Evolutionary conservation across 768 basidiomycete species (phyloP), one percentile per base, ranked within the genome.

Genomic region (Saitozyma sp.): DNA sequence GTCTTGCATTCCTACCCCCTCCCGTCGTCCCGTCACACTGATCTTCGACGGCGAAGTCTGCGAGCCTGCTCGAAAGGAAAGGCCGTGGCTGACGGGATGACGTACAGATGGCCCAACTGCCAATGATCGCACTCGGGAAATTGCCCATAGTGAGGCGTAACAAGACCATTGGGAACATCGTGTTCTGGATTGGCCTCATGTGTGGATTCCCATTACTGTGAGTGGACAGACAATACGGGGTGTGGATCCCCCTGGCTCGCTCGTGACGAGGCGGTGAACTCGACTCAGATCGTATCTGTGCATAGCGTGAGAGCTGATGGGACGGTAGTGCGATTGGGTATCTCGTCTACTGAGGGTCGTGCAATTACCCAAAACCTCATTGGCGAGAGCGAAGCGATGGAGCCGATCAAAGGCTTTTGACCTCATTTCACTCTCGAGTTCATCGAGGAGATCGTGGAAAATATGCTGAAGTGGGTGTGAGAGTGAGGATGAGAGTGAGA

Each of bases 111-210:
- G 85, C 88, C 20, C 95, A 98, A 81, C 87, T 99, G 29, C 95
- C 95, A 0, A 83, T 99, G 65, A 98, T 97, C 65, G 83, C 88
- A 6, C 64, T 93, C 41, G 89, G 91, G 19, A 85, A 90, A 1
- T 81, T 89, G 9, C 88, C 92, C 4, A 81, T 83, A 40, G 86
- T 98, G 70, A 88, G 88, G 78, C 83, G 85, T 64, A 94, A 94
- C 81, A 89, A 87, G 70, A 84, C 89, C 5, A 77, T 95, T 0
- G 83, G 82, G 13, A 83, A 83, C 68, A 74, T 92, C 51, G 86
- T 95, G 40, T 98, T 99, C 78, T 99, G 96, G 96, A 67, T 92
- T 19, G 93, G 93, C 3, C 84, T 98, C 16, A 75, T 83, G 73
- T 68, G 87, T 7, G 95, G 95, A 13, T 92, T 98, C 83, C 96